A percentile compares a stretch with the other conserved stretches of the same genome.
phyloP scores from a whole-genome alignment of 257 asterid species.

The Striga asiatica region DNA sequence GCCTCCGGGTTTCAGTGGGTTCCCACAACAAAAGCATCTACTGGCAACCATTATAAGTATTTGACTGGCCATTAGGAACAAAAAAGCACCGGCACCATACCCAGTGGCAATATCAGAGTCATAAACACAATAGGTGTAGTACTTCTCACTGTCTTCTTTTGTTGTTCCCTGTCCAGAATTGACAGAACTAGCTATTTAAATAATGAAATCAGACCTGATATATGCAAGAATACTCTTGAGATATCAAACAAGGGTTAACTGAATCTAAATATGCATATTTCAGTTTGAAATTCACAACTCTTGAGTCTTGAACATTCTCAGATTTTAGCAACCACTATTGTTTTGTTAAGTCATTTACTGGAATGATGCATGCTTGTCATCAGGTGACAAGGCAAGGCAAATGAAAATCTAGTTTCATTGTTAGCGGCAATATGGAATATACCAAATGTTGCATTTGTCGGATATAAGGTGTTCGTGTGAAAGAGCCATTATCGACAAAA shows the following conservation, averaged over 20 bases:
- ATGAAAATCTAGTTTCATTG: no score
- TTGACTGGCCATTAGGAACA: slow-evolving; percentile 73
- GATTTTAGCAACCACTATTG: no score
- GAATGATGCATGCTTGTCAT: no score
- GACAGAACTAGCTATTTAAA: background rate
- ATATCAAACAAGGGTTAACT: background rate
- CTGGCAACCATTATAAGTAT: slow-evolving; percentile 60
- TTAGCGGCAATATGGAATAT: no score
- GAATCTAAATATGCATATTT: no score
- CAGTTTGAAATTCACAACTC: background rate
- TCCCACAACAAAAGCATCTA: slow-evolving; percentile 83
- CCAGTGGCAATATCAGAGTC: slow-evolving; percentile 84
- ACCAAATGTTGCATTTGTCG: no score
- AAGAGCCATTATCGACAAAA: no score
- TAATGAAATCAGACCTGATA: background rate
- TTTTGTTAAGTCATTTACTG: no score
- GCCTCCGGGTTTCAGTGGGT: slow-evolving; percentile 76
- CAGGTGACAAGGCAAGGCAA: no score
- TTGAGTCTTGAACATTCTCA: no score
- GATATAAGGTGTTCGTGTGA: no score
- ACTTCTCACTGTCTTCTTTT: slow-evolving; percentile 26
- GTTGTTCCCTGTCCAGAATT: slow-evolving; percentile 34
- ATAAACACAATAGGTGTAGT: slow-evolving; percentile 45
- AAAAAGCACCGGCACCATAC: slow-evolving; percentile 76
- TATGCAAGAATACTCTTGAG: background rate